phyloP scores from a whole-genome alignment of 345 rosid species.

The Balakata baccata region DNA sequence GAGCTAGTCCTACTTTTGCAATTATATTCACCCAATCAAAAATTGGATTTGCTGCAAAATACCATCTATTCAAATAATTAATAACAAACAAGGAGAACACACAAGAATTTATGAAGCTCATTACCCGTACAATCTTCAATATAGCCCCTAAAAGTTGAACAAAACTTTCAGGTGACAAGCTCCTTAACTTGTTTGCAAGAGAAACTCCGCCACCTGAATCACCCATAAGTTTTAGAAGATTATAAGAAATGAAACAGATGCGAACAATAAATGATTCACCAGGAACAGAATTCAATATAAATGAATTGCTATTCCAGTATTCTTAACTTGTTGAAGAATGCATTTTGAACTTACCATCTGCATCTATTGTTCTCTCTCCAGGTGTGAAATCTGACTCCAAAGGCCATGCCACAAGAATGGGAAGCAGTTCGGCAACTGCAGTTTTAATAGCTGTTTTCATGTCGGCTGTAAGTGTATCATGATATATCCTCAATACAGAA shows the following conservation, averaged over 20 bases:
- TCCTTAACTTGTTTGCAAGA: conserved; percentile 90
- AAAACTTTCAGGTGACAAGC: conserved; percentile 85
- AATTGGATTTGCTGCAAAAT: neutral
- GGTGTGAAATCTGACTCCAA: conserved; percentile 62
- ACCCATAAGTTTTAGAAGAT: conserved; percentile 19
- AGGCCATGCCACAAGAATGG: conserved; percentile 63
- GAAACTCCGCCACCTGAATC: conserved; percentile 74
- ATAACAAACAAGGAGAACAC: neutral
- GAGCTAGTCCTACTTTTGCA: conserved; percentile 3
- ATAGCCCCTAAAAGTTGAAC: conserved; percentile 81
- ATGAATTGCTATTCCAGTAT: neutral
- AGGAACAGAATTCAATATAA: neutral
- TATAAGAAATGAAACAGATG: conserved; percentile 15
- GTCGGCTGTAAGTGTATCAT: conserved; percentile 82
- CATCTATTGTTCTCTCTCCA: conserved; percentile 64
- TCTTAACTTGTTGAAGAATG: neutral
- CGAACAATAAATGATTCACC: neutral
- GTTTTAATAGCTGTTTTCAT: conserved; percentile 94
- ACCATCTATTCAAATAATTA: neutral
- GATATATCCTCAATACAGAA: conserved; percentile 76
- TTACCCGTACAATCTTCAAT: conserved; percentile 89
- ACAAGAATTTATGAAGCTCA: conserved; percentile 16
- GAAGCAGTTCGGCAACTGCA: conserved; percentile 92
- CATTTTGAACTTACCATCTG: conserved; percentile 57
- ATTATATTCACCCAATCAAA: neutral